Evolutionary conservation across 345 rosid species (phyloP).

Genomic region (Limnanthes douglasii): DNA sequence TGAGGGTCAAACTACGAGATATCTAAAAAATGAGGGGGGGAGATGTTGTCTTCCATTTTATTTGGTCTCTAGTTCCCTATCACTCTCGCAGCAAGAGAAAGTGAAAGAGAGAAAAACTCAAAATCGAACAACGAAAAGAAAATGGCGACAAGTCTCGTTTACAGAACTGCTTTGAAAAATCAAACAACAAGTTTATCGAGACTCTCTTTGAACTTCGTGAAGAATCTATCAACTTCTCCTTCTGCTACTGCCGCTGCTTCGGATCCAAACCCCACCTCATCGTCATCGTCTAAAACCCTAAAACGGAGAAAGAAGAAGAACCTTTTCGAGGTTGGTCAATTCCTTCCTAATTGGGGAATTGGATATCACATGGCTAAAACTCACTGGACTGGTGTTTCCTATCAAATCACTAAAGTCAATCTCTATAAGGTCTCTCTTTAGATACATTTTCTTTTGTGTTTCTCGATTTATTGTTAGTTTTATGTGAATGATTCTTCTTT

Average conservation of each 20-base stretch:
- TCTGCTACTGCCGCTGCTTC: constrained; percentile 10
- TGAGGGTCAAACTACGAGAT: too few species aligned
- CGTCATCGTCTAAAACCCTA: constrained; percentile 23
- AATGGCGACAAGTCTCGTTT: constrained; percentile 30
- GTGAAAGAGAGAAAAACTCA: not conserved
- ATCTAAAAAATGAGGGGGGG: too few species aligned
- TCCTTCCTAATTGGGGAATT: constrained; percentile 85
- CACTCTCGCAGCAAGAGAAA: not conserved
- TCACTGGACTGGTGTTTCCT: constrained; percentile 80
- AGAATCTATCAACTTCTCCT: constrained; percentile 25
- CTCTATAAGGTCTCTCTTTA: constrained; percentile 60
- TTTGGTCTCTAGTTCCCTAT: too few species aligned
- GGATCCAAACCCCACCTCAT: constrained; percentile 14
- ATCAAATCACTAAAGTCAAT: constrained; percentile 87
- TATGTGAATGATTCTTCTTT: not conserved
- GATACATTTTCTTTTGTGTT: not conserved
- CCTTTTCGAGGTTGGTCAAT: constrained; percentile 87
- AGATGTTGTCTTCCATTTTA: too few species aligned
- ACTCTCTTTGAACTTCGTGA: constrained; percentile 26
- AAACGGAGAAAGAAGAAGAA: constrained; percentile 82
- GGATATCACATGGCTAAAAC: constrained; percentile 92
- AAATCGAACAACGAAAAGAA: not conserved
- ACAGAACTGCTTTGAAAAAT: constrained; percentile 14
- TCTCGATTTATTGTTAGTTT: not conserved
- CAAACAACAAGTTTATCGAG: constrained; percentile 19